Evolutionary conservation across 352 stramenopile species (phyloP).

Genomic region (Pythium brassicae): DNA sequence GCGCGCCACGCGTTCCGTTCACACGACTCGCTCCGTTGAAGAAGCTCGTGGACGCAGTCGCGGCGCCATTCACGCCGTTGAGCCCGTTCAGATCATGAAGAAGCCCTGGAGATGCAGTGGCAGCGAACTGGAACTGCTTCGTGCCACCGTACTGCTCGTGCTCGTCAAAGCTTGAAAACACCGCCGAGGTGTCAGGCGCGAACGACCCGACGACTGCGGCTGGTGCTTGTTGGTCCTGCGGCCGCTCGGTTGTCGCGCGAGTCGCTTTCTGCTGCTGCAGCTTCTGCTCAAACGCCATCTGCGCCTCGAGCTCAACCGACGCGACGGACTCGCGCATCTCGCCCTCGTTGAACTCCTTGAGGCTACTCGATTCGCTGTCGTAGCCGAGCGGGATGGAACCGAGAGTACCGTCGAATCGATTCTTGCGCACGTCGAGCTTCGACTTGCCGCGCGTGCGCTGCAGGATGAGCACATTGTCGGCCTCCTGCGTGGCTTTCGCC

Average conservation of each 20-base stretch:
- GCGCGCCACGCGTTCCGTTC: not conserved
- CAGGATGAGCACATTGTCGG: constrained; percentile 99
- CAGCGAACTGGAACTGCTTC: constrained; percentile 7
- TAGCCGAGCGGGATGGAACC: constrained; percentile 87
- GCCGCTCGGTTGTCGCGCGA: constrained; percentile 10
- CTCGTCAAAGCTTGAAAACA: constrained; percentile 14
- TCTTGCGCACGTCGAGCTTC: constrained; percentile 96
- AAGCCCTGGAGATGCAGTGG: not conserved
- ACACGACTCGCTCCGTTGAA: constrained; percentile 5
- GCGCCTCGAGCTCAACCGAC: constrained; percentile 64
- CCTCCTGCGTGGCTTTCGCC: constrained; percentile 99
- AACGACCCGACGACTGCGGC: not conserved
- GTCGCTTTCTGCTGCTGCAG: constrained; percentile 31
- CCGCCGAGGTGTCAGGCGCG: not conserved
- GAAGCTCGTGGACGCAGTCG: not conserved
- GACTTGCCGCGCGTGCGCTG: constrained; percentile 88
- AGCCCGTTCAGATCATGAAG: not conserved
- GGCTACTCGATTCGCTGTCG: constrained; percentile 56
- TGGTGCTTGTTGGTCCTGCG: not conserved
- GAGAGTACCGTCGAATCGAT: constrained; percentile 91
- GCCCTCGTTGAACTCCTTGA: constrained; percentile 62
- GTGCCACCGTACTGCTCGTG: not conserved
- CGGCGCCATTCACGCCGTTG: not conserved
- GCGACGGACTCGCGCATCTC: constrained; percentile 69
- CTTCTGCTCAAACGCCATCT: constrained; percentile 77